Evolutionary conservation across 2,329 filamentous ascomycete species (phyloP).

Genomic region (Dactylellina leptospora): DNA sequence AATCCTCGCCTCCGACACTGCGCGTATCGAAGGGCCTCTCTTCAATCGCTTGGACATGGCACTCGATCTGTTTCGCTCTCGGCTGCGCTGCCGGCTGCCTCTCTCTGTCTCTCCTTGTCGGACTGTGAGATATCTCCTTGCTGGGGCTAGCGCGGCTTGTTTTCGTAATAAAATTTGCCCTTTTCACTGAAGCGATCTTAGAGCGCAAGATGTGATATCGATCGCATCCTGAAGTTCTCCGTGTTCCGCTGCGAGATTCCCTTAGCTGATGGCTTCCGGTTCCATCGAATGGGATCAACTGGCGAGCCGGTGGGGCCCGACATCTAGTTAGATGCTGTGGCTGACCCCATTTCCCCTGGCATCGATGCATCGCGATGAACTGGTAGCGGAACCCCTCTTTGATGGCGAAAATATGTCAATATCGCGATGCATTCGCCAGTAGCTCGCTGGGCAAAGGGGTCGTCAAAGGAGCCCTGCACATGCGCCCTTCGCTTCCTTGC

Average conservation of each 20-base stretch:
- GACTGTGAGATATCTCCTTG: too few species aligned
- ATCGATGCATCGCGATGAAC: not conserved
- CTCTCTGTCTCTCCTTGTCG: too few species aligned
- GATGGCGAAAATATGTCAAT: slow-evolving; percentile 12
- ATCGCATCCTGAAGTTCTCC: not conserved
- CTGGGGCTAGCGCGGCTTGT: too few species aligned
- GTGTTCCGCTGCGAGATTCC: slow-evolving; percentile 22
- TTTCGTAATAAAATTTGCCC: too few species aligned
- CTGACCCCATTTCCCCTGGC: slow-evolving; percentile 19
- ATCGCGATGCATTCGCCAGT: not conserved
- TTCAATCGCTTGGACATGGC: not conserved
- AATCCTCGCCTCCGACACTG: slow-evolving; percentile 4
- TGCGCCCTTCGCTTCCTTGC: not conserved
- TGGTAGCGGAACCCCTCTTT: not conserved
- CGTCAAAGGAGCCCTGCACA: not conserved
- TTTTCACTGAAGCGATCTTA: not conserved
- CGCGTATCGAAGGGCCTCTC: slow-evolving; percentile 1
- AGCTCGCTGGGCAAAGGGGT: slow-evolving; percentile 3
- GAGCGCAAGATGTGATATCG: not conserved
- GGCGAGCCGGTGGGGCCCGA: slow-evolving; percentile 5
- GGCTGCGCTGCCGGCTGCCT: too few species aligned
- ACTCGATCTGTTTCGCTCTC: not conserved
- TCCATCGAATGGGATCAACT: slow-evolving; percentile 14
- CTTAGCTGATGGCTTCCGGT: slow-evolving; percentile 8
- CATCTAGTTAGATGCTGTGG: slow-evolving; percentile 19